Percentiles rank a stretch among this genome's conserved stretches.
These are phyloP conservation scores for Pneumocystis wakefieldiae DNA, from an alignment of 1,139 yeast genomes.

Conservation along the genomic window DNA sequence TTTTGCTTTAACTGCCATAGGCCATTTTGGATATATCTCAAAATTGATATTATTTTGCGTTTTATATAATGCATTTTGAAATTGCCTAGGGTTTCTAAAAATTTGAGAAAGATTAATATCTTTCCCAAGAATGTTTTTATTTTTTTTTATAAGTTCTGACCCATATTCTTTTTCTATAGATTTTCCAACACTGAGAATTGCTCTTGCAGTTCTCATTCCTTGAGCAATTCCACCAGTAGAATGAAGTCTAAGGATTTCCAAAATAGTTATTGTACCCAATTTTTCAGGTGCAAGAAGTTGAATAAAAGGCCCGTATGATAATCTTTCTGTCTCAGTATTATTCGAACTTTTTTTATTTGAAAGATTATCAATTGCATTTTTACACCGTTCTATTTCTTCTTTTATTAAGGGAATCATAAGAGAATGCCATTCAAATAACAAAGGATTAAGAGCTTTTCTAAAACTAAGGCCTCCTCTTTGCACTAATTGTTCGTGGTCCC, in stretches of 20 bases:
- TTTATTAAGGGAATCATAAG: conserved; percentile 54
- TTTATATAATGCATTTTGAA: conserved; percentile 24
- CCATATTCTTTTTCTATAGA: conserved; percentile 73
- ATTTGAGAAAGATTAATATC: conserved; percentile 11
- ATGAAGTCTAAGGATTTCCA: conserved; percentile 61
- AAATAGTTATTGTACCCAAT: conserved; percentile 66
- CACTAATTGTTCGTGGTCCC: conserved; percentile 57
- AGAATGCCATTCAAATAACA: conserved; percentile 63
- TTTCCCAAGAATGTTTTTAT: conserved; percentile 31
- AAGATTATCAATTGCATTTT: conserved; percentile 14
- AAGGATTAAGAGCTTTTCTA: conserved; percentile 49
- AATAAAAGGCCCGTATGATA: conserved; percentile 67
- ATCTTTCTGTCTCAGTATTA: conserved; percentile 31
- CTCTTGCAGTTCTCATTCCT: conserved; percentile 76
- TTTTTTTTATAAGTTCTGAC: conserved; percentile 34
- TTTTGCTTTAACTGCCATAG: conserved; percentile 53
- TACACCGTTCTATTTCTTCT: conserved; percentile 39
- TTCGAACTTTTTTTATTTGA: not conserved
- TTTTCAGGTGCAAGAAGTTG: conserved; percentile 59
- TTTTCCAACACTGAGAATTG: conserved; percentile 65
- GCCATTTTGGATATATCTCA: conserved; percentile 38
- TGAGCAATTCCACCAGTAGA: conserved; percentile 66
- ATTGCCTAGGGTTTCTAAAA: conserved; percentile 23
- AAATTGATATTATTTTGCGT: conserved; percentile 20
- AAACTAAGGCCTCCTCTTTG: conserved; percentile 43